Percentiles rank a stretch among this genome's conserved stretches.
phyloP scores from a whole-genome alignment of 306 rosid genomes.

The Quercus parvula region DNA sequence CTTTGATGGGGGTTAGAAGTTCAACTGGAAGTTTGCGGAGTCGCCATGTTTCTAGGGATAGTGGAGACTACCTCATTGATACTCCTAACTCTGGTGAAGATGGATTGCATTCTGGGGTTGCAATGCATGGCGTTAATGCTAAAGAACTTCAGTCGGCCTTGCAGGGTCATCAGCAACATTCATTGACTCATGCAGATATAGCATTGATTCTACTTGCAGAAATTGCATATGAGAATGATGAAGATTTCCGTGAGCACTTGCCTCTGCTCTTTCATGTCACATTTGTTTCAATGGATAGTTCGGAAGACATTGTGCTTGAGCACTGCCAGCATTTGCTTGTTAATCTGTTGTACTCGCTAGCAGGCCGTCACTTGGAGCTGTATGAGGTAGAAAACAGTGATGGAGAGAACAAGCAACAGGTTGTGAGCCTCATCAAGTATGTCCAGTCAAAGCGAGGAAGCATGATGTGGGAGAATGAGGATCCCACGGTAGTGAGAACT shows the following conservation, averaged over 20 bases:
- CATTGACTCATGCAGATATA: conserved; percentile 95
- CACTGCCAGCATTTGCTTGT: conserved; percentile 99
- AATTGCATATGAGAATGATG: conserved; percentile 98
- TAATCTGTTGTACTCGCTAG: conserved; percentile 91
- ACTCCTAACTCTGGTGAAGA: conserved; percentile 99
- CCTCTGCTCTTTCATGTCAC: conserved; percentile 95
- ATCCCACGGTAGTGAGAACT: conserved; percentile 86
- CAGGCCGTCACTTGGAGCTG: conserved; percentile 97
- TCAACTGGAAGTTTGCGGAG: conserved; percentile 95
- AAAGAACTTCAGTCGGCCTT: conserved; percentile 98
- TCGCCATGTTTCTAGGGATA: conserved; percentile 96
- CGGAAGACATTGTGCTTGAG: conserved; percentile 95
- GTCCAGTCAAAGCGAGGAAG: conserved; percentile 99
- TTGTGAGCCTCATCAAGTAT: conserved; percentile 95
- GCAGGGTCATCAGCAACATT: conserved; percentile 99
- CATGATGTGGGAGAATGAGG: conserved; percentile 99
- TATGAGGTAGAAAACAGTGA: conserved; percentile 97
- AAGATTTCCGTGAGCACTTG: conserved; percentile 97
- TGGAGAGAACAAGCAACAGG: conserved; percentile 99
- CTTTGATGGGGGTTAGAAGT: conserved; percentile 97
- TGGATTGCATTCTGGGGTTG: conserved; percentile 60
- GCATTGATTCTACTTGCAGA: conserved; percentile 97
- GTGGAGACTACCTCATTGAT: conserved; percentile 96
- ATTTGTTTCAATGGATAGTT: conserved; percentile 99
- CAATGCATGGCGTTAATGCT: conserved; percentile 73